Evolutionary conservation across 768 basidiomycete genomes (phyloP), one percentile per base, ranked within the genome.

Genomic region (Suillus plorans): DNA sequence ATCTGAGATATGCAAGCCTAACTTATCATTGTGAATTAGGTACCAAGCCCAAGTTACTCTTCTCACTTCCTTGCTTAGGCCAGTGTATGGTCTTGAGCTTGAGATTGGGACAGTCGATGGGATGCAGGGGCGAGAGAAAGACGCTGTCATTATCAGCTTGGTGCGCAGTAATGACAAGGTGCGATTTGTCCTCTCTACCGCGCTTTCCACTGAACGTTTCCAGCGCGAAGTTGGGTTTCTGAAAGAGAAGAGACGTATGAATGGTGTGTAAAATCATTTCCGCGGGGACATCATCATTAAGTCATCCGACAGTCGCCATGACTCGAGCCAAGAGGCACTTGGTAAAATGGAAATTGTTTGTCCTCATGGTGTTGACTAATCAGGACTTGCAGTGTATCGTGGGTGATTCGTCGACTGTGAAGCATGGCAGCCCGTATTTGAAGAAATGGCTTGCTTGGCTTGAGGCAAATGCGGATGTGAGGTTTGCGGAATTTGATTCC

Each of bases 91-190:
- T 0, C 74, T 80, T 0, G 79, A 80, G 31, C 83, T 99, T 1
- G 95, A 98, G 69, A 94, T 97, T 52, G 97, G 96, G 1, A 94
- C 91, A 0, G 95, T 99, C 1, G 97, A 99, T 72, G 95, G 95
- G 0, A 92, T 98, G 89, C 97, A 99, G 80, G 97, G 97, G 0
- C 86, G 97, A 58, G 97, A 99, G 75, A 94, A 94, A 69, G 94
- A 99, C 62, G 95, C 95, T 0, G 87, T 99, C 45, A 86, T 99
- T 28, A 92, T 99, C 61, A 93, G 88, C 68, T 85, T 99, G 4
- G 97, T 99, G 2, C 83, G 97, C 31, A 96, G 94, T 69, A 99
- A 99, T 70, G 88, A 91, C 61, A 88, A 85, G 77, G 92, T 89
- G 65, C 5, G 79, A 71, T 34, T 53, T 28, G 45, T 44, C 41